Percentiles rank a stretch among this genome's conserved stretches.
phyloP scores from a whole-genome alignment of 257 asterid species.

The Voacanga thouarsii region DNA sequence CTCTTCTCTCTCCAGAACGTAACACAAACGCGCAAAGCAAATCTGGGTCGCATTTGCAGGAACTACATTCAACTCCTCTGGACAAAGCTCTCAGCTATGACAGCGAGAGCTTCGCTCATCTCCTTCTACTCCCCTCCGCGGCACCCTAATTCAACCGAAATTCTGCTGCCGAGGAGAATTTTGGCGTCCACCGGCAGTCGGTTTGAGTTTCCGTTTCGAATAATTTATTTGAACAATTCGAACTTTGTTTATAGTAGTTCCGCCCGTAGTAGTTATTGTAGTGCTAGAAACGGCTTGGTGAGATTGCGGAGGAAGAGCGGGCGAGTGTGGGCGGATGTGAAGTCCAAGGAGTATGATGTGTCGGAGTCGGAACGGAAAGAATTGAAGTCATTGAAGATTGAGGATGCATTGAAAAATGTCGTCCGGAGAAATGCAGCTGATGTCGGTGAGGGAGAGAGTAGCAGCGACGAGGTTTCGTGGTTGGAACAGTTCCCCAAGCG shows the following conservation, averaged over 20 bases:
- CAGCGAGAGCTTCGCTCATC: slow-evolving; percentile 55
- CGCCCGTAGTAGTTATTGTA: background rate
- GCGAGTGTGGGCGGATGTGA: slow-evolving; percentile 54
- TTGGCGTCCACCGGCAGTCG: slow-evolving; percentile 5
- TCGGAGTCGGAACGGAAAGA: slow-evolving; percentile 40
- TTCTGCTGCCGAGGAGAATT: slow-evolving; percentile 8
- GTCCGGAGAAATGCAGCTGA: slow-evolving; percentile 24
- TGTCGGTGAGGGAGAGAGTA: slow-evolving; percentile 16
- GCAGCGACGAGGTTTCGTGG: slow-evolving; percentile 39
- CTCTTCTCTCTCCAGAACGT: background rate
- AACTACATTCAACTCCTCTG: background rate
- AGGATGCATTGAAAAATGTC: slow-evolving; percentile 27
- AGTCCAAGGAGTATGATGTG: slow-evolving; percentile 52
- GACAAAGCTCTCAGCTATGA: slow-evolving; percentile 49
- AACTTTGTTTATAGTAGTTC: background rate
- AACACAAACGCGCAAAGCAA: background rate
- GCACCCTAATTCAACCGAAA: slow-evolving; percentile 20
- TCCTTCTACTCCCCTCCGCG: slow-evolving; percentile 54
- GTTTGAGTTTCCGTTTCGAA: slow-evolving; percentile 18
- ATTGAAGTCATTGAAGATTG: slow-evolving; percentile 28
- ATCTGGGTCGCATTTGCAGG: background rate
- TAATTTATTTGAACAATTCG: slow-evolving; percentile 19
- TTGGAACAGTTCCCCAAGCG: slow-evolving; percentile 79
- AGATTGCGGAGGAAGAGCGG: slow-evolving; percentile 32
- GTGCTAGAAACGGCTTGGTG: slow-evolving; percentile 21